These are phyloP conservation scores for Plenodomus lindquistii DNA, from an alignment of 2,329 filamentous ascomycete genomes.

Conservation along the genomic window DNA sequence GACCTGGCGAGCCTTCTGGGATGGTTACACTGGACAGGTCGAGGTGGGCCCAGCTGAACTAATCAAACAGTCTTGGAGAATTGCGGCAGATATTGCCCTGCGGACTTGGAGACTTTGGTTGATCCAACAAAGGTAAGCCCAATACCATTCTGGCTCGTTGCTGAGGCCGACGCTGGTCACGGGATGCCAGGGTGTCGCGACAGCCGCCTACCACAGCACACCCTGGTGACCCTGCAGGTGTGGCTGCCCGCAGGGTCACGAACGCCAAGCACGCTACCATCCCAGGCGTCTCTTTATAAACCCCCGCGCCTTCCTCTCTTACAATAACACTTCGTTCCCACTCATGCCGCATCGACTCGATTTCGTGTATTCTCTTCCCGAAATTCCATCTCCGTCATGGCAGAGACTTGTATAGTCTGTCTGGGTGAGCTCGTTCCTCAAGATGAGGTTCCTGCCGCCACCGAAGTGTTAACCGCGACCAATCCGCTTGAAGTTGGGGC, in stretches of 20 bases:
- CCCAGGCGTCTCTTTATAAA: background rate
- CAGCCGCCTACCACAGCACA: conserved; percentile 13
- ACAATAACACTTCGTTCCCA: conserved; percentile 33
- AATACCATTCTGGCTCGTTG: conserved; percentile 2
- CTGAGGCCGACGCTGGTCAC: conserved; percentile 13
- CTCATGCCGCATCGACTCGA: background rate
- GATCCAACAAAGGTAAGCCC: conserved; percentile 33
- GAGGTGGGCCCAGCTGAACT: conserved; percentile 7
- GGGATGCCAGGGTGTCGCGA: conserved; percentile 20
- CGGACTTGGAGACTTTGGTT: background rate
- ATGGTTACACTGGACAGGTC: conserved; percentile 20
- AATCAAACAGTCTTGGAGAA: background rate
- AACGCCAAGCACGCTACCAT: conserved; percentile 4
- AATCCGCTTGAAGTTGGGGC: conserved; percentile 31
- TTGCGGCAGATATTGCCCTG: background rate
- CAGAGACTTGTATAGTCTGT: conserved; percentile 73
- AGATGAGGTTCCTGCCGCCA: conserved; percentile 49
- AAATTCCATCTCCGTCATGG: conserved; percentile 51
- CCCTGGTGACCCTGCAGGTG: conserved; percentile 7
- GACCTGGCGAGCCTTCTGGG: conserved; percentile 34
- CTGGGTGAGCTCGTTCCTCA: conserved; percentile 68
- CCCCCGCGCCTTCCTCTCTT: conserved; percentile 25
- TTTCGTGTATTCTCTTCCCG: conserved; percentile 10
- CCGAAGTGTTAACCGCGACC: conserved; percentile 28
- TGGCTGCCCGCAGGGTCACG: conserved; percentile 26